A percentile compares a stretch with the other conserved stretches of the same genome.
phyloP scores from a whole-genome alignment of 2,329 filamentous ascomycete species.

The Mycosphaerella arachidis region DNA sequence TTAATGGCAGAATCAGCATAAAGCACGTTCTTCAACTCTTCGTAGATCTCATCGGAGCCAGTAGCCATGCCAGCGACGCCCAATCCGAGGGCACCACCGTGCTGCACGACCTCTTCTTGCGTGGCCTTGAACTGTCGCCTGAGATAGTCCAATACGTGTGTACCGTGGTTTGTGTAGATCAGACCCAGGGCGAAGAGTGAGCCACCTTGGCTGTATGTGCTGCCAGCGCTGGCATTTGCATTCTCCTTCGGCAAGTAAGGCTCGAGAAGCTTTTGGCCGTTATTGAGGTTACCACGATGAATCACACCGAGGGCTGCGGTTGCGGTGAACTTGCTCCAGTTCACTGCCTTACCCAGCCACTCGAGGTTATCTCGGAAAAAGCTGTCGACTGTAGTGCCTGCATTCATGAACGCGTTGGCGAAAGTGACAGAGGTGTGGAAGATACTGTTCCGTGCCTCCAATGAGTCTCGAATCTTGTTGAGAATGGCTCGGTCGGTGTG shows the following conservation, averaged over 20 bases:
- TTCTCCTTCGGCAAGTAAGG: constrained; percentile 83
- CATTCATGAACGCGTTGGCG: constrained; percentile 98
- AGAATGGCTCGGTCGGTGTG: constrained; percentile 86
- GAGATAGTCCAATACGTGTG: constrained; percentile 78
- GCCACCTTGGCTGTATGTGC: constrained; percentile 92
- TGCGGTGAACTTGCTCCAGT: constrained; percentile 99
- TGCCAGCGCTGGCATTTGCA: constrained; percentile 66
- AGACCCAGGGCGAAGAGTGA: constrained; percentile 92
- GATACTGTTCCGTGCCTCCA: constrained; percentile 94
- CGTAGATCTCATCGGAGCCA: constrained; percentile 83
- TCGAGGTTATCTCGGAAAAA: constrained; percentile 98
- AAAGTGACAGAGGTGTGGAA: constrained; percentile 98
- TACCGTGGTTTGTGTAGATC: constrained; percentile 96
- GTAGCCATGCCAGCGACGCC: constrained; percentile 98
- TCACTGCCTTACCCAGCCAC: constrained; percentile 96
- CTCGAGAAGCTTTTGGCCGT: constrained; percentile 87
- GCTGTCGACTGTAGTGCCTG: constrained; percentile 94
- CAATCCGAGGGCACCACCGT: constrained; percentile 89
- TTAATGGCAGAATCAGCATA: constrained; percentile 95
- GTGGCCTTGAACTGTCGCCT: constrained; percentile 69
- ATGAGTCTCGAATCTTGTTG: constrained; percentile 92
- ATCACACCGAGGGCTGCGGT: constrained; percentile 95
- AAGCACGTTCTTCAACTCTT: constrained; percentile 81
- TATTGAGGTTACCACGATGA: constrained; percentile 88
- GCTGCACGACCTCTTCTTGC: constrained; percentile 89